Base-by-base conservation (phyloP, 352 stramenopile species). In the Bremia lactucae region DNA sequence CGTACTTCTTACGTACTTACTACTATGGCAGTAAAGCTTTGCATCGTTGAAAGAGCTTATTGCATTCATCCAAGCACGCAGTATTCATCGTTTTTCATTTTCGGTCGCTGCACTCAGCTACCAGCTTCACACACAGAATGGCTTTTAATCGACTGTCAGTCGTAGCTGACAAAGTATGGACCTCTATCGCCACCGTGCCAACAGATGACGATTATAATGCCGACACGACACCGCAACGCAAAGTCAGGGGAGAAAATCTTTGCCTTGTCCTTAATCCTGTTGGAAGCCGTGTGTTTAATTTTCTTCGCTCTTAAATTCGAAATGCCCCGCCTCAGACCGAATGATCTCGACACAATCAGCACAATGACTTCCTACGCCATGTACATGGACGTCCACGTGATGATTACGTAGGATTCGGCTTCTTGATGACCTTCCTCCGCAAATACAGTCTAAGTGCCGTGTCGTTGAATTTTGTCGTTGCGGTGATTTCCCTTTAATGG, bases 341-440 rank as follows among this genome's bases (percentile, higher is more conserved):
- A 41, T 11, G 25, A 55, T 11, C 31, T 21, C n/a, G 40, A 42
- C 26, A 45, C 33, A 0, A 19, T 19, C 10, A 41, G 31, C 31
- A 55, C 48, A 0, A 24, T 55, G 26, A 49, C 26, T 16, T 49
- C 38, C 25, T 55, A 55, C 23, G 14, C 40, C 23, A 78, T 84
- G 67, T 87, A 68, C 60, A 82, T 83, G 68, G 71, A 87, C 42
- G 66, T 87, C 36, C 67, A 85, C 48, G 68, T 83, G 21, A 94
- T 94, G 81, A 82, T 94, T 86, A 86, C 44, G 58, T 94, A 23
- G 81, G 81, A 48, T 94, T 94, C 45, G 81, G 76, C 45, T 92
- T 88, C 41, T 60, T 94, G 31, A 94, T 94, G 82, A 87, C 77
- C 4, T 94, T 89, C 52, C 56, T 94, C 4, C 71, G 72, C 35